Evolutionary conservation across 768 basidiomycete species (phyloP).

Genomic region (Arthromyces matolae): DNA sequence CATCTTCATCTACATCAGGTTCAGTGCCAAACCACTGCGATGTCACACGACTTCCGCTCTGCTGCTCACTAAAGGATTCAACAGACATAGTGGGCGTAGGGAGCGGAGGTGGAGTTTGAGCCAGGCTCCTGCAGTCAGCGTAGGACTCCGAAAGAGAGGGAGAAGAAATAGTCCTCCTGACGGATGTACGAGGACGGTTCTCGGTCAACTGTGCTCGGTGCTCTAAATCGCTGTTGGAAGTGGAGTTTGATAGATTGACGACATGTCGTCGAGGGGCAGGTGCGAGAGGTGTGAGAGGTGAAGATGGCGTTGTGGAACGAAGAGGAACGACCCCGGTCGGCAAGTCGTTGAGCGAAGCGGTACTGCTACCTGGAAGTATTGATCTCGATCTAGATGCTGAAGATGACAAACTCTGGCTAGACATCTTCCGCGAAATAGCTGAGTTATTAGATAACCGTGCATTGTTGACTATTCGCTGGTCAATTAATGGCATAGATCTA

Average conservation of each 20-base stretch:
- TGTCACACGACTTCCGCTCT: slow-evolving; percentile 18
- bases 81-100: slow-evolving; percentile 19
- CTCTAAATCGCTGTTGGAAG: slow-evolving; percentile 53
- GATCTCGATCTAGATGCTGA: slow-evolving; percentile 20
- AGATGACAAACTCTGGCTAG: slow-evolving; percentile 25
- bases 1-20: slow-evolving; percentile 37
- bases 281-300: slow-evolving; percentile 55
- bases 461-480: slow-evolving; percentile 43
- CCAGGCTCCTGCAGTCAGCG: slow-evolving; percentile 25
- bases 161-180: slow-evolving; percentile 53
- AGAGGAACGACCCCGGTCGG: slow-evolving; percentile 41
- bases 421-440: slow-evolving; percentile 25
- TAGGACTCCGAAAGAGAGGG: slow-evolving; percentile 47
- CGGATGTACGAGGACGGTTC: slow-evolving; percentile 8
- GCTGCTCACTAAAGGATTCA: slow-evolving; percentile 26
- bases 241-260: slow-evolving; percentile 47
- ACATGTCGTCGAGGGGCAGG: slow-evolving; percentile 61
- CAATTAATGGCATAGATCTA: slow-evolving; percentile 30
- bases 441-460: slow-evolving; percentile 24
- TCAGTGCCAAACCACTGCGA: slow-evolving; percentile 35
- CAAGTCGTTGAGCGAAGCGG: slow-evolving; percentile 13
- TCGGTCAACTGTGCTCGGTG: slow-evolving; percentile 4
- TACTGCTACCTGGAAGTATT: slow-evolving; percentile 26
- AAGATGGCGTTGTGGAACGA: slow-evolving; percentile 64
- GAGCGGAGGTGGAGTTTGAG: slow-evolving; percentile 46